Evolutionary conservation across 2,329 filamentous ascomycete genomes (phyloP), one percentile per base, ranked within the genome.

Genomic region (Pezicula neosporulosa): DNA sequence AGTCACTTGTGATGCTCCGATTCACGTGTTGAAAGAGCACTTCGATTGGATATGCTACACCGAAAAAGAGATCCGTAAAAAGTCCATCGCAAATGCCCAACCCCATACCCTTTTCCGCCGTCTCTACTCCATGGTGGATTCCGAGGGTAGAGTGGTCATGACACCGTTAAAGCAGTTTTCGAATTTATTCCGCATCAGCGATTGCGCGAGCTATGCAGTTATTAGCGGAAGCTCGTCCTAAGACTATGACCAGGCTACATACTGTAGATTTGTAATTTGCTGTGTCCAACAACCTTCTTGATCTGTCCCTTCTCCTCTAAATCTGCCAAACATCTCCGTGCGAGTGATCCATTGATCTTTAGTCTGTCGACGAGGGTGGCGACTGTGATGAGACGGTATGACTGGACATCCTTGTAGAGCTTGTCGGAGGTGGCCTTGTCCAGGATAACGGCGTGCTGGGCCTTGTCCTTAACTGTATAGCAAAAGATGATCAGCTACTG

Each of bases 371-470:
- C 94, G 71, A 99, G 91, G 69, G 90, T 93, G 70, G 94, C 92
- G 70, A 97, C 89, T 73, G 94, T 97, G 80, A 99, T 91, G 76
- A 99, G 91, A 73, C 94, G 91, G 89, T 97, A 99, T 62, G 94
- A 97, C 80, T 97, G 94, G 70, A 99, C 95, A 85, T 99, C 94
- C 85, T 99, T 99, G 85, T 96, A 89, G 77, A 99, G 91, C 84
- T 95, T 96, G 80, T 99, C 94, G 66, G 88, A 89, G 72, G 88
- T 96, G 78, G 82, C 73, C 87, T 99, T 99, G 84, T 99, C 94
- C 80, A 99, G 90, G 73, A 97, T 83, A 78, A 99, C 94, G 77
- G 89, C 90, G 86, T 99, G 94, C 77, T 97, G 89, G 79, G 94
- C 93, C 92, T 99, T 99, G 86, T 99, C 94, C 94, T 99, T 99